Base-by-base conservation (phyloP, 768 basidiomycete genomes). In the Mycena albidolilacea region DNA sequence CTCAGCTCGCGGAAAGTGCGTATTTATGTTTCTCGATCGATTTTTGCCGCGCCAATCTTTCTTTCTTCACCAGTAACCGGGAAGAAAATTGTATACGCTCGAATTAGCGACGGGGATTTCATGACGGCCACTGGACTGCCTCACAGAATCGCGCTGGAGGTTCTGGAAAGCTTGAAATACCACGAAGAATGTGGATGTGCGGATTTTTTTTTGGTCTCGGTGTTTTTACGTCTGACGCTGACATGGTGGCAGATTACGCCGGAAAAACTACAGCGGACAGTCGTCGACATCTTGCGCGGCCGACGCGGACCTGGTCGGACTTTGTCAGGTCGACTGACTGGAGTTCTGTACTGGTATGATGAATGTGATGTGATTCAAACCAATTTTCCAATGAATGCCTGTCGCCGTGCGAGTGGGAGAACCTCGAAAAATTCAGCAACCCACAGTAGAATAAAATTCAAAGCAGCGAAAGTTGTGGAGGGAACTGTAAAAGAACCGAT, bases 91-190 rank as follows among this genome's bases (percentile, higher is more conserved):
- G 38, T 21, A 1, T 71, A 60, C 17, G 50, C 46, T 5, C 64
- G 35, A 9, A 61, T 61, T 37, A 44, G 58, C 38, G 70, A 71
- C 70, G 50, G 60, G 11, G 64, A 71, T 8, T 71, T 71, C 41
- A 41, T 66, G 59, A 19, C 46, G 14, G 64, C 70, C 12, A 71
- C 70, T 14, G 70, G 70, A 2, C 39, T 61, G 38, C 64, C 64
- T 44, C 19, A 48, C 7, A 62, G 38, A n/a, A 30, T 71, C 30
- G 64, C 70, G 17, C 19, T 66, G 59, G 70, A 71, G 35, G 43
- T 71, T n/a, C 70, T 71, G 6, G 70, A 71, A 59, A 71, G 70
- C 54, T 10, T 71, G 48, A 71, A 66, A 71, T 71, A 71, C n/a
- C 70, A 71, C 50, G 70, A 71, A 37, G 66, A 67, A 41, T 71